phyloP scores from a whole-genome alignment of 2,329 filamentous ascomycete genomes.

The Trichothecium roseum region DNA sequence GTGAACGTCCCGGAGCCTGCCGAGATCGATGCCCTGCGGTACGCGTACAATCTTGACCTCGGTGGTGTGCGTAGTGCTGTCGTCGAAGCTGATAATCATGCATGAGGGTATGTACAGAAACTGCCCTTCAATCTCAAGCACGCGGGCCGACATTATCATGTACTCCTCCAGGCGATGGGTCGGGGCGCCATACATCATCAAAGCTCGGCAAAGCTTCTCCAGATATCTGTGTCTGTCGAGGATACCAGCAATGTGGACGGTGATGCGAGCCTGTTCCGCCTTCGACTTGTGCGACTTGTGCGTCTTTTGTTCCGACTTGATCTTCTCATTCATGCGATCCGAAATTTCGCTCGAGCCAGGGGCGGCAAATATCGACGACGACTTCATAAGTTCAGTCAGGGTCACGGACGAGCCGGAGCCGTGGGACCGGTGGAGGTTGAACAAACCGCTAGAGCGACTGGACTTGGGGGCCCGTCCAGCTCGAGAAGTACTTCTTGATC shows the following conservation, averaged over 20 bases:
- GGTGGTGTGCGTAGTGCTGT: constrained; percentile 52
- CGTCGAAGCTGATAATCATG: constrained; percentile 88
- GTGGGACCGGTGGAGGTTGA: constrained; percentile 30
- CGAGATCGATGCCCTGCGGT: constrained; percentile 60
- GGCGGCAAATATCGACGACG: constrained; percentile 40
- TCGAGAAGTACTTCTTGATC: constrained; percentile 28
- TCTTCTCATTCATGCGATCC: constrained; percentile 32
- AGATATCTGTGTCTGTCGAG: constrained; percentile 74
- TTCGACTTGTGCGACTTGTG: constrained; percentile 22
- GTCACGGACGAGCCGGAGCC: constrained; percentile 32
- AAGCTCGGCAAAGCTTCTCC: constrained; percentile 67
- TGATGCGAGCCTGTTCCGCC: constrained; percentile 30
- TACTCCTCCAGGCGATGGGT: constrained; percentile 87
- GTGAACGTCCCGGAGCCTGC: constrained; percentile 63
- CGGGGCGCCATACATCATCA: constrained; percentile 84
- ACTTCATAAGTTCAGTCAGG: constrained; percentile 41
- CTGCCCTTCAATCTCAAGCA: constrained; percentile 77
- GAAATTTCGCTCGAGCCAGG: constrained; percentile 34
- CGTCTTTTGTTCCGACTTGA: constrained; percentile 26
- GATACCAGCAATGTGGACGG: constrained; percentile 50
- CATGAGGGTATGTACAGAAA: constrained; percentile 84
- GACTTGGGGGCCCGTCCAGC: constrained; percentile 19
- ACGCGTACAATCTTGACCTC: constrained; percentile 65
- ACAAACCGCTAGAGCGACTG: constrained; percentile 26
- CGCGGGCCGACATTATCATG: constrained; percentile 72